Base-by-base conservation (phyloP, 768 basidiomycete species). In the Porpolomopsis calyptriformis region DNA sequence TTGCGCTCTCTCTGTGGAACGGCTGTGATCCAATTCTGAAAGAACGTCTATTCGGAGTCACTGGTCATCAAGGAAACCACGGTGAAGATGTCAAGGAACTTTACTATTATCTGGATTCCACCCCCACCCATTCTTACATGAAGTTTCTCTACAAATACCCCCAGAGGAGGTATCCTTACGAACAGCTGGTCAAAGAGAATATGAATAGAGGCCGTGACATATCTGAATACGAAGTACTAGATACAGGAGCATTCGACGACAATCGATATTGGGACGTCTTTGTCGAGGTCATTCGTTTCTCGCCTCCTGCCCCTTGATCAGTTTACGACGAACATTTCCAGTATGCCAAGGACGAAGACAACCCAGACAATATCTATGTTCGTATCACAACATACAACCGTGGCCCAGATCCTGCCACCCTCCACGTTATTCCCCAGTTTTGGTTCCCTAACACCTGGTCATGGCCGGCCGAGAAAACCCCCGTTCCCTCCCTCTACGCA, bases 401-500 rank as follows among this genome's bases (percentile, higher is more conserved):
- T 29, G 94, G 96, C 1, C 92, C 94, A 9, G 92, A 97, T 49
- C 77, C 90, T 1, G 92, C 94, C 14, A 93, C 84, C 22, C 68
- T 99, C 48, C 96, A 99, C 61, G 75, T 99, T 55, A 73, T 99
- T 31, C 96, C 96, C 19, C 93, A 97, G 55, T 70, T 98, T 35
- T 97, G 88, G 85, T 99, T 97, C 69, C 81, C 90, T 18, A 99
- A 99, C 62, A 93, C 89, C 24, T 99, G 96, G 96, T 97, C 96
- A 1, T 99, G 96, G 96, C 71, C 76, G 7, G 52, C 71, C 8
- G 74, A 80, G 29, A 78, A 78, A 49, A 83, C 84, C 5, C 67
- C 73, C 0, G 78, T 78, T 67, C 82, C 85, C 27, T 67, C 63
- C 6, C 64, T 90, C 54, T 68, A 64, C 29, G 77, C 73, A 3